These are phyloP conservation scores for Bretschneidera sinensis DNA, from an alignment of 345 rosid genomes.

Conservation along the genomic window DNA sequence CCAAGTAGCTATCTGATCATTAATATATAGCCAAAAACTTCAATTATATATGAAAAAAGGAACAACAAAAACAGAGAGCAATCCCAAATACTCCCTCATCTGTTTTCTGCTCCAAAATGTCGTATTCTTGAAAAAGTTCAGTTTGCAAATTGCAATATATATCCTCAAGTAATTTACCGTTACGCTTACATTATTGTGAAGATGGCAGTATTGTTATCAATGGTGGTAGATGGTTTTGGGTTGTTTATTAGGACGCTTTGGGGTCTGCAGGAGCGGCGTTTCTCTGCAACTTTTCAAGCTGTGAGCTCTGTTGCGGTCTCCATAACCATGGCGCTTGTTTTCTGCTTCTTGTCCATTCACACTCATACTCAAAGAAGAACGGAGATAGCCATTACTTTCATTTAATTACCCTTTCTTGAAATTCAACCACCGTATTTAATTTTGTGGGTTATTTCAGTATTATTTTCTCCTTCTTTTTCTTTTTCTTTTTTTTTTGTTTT, in stretches of 20 bases:
- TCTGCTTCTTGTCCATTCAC: slow-evolving; percentile 38
- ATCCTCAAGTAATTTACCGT: background rate
- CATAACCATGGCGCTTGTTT: slow-evolving; percentile 30
- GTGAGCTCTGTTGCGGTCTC: slow-evolving; percentile 29
- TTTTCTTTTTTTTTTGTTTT: too few relatives aligned
- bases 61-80: too few relatives aligned
- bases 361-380: slow-evolving; percentile 20
- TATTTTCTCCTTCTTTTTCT: too few relatives aligned
- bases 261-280: slow-evolving; percentile 33
- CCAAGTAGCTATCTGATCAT: background rate
- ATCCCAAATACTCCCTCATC: too few relatives aligned
- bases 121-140: too few relatives aligned
- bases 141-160: too few relatives aligned
- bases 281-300: slow-evolving; percentile 22
- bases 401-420: slow-evolving; percentile 9
- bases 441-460: background rate
- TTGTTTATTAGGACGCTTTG: slow-evolving; percentile 23
- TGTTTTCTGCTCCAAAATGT: too few relatives aligned
- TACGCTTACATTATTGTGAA: background rate
- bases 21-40: too few relatives aligned
- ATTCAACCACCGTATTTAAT: background rate
- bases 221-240: slow-evolving; percentile 29
- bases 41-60: too few relatives aligned
- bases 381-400: slow-evolving; percentile 24
- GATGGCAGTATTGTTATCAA: slow-evolving; percentile 37